A percentile compares a stretch with the other conserved stretches of the same genome.
These are phyloP conservation scores for Tetrastigma voinierianum DNA, from an alignment of 164 flowering plant genomes.

Conservation along the genomic window DNA sequence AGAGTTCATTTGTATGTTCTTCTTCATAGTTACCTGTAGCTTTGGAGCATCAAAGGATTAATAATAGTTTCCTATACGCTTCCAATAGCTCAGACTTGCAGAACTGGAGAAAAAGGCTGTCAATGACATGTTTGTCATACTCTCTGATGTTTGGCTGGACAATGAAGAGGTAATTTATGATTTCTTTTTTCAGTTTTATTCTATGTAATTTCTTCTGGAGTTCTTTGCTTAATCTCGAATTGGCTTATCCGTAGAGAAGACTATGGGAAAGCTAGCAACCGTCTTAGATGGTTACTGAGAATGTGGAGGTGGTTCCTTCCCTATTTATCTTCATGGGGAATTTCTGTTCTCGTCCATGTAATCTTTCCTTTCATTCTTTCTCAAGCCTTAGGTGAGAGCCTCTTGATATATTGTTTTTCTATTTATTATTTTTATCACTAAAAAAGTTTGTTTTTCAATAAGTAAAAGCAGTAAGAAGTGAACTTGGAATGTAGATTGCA, in stretches of 20 bases:
- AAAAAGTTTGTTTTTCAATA: not conserved
- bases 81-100: constrained; percentile 63
- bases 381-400: constrained; percentile 68
- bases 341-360: constrained; percentile 90
- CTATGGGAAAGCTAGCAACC: constrained; percentile 69
- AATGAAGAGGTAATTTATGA: constrained; percentile 63
- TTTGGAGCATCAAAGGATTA: not conserved
- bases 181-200: not conserved
- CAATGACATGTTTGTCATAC: constrained; percentile 87
- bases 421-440: not conserved
- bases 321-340: constrained; percentile 96
- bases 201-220: not conserved
- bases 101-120: constrained; percentile 76
- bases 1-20: not conserved
- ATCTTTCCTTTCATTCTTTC: constrained; percentile 75
- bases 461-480: constrained; percentile 1
- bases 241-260: constrained; percentile 60
- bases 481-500: constrained; percentile 51
- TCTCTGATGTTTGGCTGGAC: constrained; percentile 93
- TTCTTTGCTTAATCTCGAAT: constrained; percentile 7
- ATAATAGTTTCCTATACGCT: constrained; percentile 25
- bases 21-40: not conserved
- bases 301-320: constrained; percentile 87
- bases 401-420: not conserved
- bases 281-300: constrained; percentile 87